A percentile compares a stretch with the other conserved stretches of the same genome.
phyloP scores from a whole-genome alignment of 306 rosid species.

The Quercus variabilis region DNA sequence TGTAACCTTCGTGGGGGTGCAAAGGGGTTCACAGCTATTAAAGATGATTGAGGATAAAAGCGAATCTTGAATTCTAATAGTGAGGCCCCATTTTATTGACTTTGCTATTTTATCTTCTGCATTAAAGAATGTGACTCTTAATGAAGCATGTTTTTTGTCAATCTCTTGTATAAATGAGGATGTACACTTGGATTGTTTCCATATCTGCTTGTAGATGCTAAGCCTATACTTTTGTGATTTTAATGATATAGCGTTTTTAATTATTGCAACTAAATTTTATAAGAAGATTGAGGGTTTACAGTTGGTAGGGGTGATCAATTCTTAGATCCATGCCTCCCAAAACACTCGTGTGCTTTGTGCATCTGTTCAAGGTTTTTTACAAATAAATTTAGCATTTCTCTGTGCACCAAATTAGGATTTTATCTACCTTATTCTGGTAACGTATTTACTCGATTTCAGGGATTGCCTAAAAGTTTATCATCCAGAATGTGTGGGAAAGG shows the following conservation, averaged over 20 bases:
- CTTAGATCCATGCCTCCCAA: neutral
- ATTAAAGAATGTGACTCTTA: neutral
- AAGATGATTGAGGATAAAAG: neutral
- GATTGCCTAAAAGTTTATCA: slow-evolving; percentile 65
- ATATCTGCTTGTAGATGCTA: neutral
- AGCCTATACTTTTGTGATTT: neutral
- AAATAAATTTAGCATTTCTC: too few species aligned
- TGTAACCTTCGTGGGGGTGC: neutral
- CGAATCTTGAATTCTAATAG: neutral
- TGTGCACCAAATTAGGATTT: neutral
- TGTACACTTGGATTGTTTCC: neutral
- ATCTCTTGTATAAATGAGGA: neutral
- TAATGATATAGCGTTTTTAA: neutral
- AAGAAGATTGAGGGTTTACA: neutral
- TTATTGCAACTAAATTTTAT: neutral
- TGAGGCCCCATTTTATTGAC: neutral
- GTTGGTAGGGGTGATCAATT: neutral
- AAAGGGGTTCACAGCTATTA: neutral
- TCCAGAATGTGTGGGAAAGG: slow-evolving; percentile 35
- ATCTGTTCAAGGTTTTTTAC: too few species aligned
- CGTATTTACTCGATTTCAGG: slow-evolving; percentile 27
- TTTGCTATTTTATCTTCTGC: neutral
- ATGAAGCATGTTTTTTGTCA: neutral
- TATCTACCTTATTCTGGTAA: neutral
- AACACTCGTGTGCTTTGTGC: too few species aligned